Conservation (phyloP, 768 basidiomycete species). For the Macrolepiota fuliginosa region DNA sequence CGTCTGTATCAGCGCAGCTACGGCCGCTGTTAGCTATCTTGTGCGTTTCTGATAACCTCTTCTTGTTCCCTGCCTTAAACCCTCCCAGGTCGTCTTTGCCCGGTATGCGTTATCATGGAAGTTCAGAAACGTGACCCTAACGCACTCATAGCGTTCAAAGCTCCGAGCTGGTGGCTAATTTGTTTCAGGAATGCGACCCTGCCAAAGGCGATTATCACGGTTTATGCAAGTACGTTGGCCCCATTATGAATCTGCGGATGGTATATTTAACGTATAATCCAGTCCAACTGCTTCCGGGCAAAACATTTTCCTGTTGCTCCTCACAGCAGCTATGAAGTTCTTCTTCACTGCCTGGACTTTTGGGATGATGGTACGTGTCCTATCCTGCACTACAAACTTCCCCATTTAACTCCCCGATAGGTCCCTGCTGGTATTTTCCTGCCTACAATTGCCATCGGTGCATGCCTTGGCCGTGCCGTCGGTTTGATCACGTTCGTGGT, state of each 20-base stretch:
- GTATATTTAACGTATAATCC: not conserved
- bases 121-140: conserved; percentile 2
- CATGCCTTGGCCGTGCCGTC: conserved; percentile 68
- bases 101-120: conserved; percentile 31
- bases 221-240: conserved; percentile 68
- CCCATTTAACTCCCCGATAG: conserved; percentile 29
- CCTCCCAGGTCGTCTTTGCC: conserved; percentile 59
- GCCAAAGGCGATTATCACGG: conserved; percentile 67
- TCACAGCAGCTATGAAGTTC: conserved; percentile 62
- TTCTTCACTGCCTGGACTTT: conserved; percentile 74
- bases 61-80: not conserved
- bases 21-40: conserved; percentile 69
- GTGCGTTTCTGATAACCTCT: conserved; percentile 30
- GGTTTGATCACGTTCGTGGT: conserved; percentile 60
- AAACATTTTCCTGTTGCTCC: conserved; percentile 62
- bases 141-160: conserved; percentile 52
- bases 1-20: conserved; percentile 56
- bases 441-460: conserved; percentile 74
- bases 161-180: conserved; percentile 79
- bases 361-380: conserved; percentile 62
- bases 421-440: conserved; percentile 76
- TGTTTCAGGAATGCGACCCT: conserved; percentile 81
- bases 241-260: not conserved
- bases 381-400: not conserved
- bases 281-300: conserved; percentile 67